phyloP scores from a whole-genome alignment of 495 filamentous ascomycete species.

The Penicillium desertorum region DNA sequence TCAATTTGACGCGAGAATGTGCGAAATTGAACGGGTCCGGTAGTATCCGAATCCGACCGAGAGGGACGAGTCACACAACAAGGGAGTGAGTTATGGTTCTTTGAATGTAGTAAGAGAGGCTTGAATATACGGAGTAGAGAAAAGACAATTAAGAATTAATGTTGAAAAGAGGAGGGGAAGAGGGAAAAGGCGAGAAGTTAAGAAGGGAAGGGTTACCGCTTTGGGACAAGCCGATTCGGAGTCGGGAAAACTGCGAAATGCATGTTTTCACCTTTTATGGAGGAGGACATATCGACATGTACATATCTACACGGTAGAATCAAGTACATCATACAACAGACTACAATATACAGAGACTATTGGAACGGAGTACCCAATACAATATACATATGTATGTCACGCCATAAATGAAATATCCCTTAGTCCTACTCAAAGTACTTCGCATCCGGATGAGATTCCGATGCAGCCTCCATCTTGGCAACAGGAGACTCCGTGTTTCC shows the following conservation, averaged over 20 bases:
- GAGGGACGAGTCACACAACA: conserved; percentile 13
- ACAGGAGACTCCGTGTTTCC: conserved; percentile 12
- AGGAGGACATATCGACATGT: too few species aligned
- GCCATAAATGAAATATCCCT: neutral
- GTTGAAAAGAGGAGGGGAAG: conserved; percentile 17
- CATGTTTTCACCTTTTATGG: neutral
- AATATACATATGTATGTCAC: neutral
- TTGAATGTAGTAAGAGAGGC: neutral
- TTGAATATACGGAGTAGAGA: conserved; percentile 9
- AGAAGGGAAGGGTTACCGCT: conserved; percentile 19
- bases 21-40: conserved; percentile 36
- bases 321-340: neutral
- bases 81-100: neutral
- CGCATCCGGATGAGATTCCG: neutral
- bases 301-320: neutral
- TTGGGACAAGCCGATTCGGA: conserved; percentile 23
- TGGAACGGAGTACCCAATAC: too few species aligned
- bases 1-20: conserved; percentile 27
- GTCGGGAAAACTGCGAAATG: conserved; percentile 4
- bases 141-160: conserved; percentile 16
- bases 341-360: too few species aligned
- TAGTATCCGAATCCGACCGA: conserved; percentile 35
- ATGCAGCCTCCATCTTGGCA: conserved; percentile 13
- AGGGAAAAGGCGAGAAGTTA: conserved; percentile 22
- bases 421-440: neutral